Evolutionary conservation across 345 rosid genomes (phyloP).

Genomic region (Eucalyptus cladocalyx): DNA sequence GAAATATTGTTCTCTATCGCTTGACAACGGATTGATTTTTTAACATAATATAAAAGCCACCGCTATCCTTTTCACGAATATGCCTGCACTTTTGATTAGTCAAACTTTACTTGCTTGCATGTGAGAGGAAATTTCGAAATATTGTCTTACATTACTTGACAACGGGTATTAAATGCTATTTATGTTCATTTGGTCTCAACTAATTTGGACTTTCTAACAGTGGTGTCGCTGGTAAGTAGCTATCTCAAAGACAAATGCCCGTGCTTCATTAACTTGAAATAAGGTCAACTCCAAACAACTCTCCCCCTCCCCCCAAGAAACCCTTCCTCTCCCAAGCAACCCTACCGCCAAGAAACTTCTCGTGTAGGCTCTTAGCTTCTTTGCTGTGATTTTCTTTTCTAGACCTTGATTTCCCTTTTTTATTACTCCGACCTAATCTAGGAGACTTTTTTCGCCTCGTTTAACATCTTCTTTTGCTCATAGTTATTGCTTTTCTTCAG

Average conservation of each 20-base stretch:
- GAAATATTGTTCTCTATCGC: accelerated
- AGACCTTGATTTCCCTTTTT: not conserved
- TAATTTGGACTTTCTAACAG: not conserved
- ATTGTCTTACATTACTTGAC: not conserved
- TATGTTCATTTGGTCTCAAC: not conserved
- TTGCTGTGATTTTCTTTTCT: not conserved
- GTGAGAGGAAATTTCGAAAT: not conserved
- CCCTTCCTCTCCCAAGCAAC: not conserved
- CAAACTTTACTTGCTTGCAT: accelerated
- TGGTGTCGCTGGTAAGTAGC: not conserved
- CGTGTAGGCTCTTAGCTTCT: not conserved
- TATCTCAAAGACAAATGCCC: not conserved
- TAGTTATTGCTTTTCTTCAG: not conserved
- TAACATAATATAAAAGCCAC: too few species aligned
- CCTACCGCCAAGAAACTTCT: not conserved
- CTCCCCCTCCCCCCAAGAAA: too few species aligned
- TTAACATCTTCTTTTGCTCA: not conserved
- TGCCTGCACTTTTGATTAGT: not conserved
- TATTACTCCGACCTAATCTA: too few species aligned
- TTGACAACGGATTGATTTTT: not conserved
- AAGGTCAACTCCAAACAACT: not conserved
- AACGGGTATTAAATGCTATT: accelerated
- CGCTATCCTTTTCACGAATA: too few species aligned
- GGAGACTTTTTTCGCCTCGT: not conserved
- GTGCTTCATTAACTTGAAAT: not conserved